These are phyloP conservation scores for Lyophyllum semitale DNA, from an alignment of 768 basidiomycete genomes.

Conservation along the genomic window DNA sequence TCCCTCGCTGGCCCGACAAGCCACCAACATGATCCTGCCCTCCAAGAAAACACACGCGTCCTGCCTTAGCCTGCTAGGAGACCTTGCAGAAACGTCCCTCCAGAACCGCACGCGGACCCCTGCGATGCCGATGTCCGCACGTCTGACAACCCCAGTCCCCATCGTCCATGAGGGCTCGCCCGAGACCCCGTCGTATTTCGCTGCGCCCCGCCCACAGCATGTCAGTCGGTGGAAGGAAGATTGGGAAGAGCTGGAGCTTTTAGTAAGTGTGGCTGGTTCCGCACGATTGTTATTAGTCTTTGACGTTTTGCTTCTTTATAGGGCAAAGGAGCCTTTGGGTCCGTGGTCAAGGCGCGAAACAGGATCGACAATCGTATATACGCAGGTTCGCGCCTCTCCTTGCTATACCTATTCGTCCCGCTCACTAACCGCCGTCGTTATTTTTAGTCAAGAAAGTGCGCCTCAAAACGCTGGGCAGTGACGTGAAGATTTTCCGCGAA, in stretches of 20 bases:
- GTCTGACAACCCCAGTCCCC: constrained; percentile 54
- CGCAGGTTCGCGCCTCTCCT: constrained; percentile 55
- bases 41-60: constrained; percentile 59
- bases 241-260: constrained; percentile 88
- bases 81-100: constrained; percentile 47
- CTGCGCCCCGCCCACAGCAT: constrained; percentile 43
- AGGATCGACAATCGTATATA: constrained; percentile 86
- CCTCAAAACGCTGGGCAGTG: constrained; percentile 74
- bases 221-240: constrained; percentile 89
- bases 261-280: constrained; percentile 44
- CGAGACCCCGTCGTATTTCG: constrained; percentile 68
- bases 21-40: constrained; percentile 60
- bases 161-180: constrained; percentile 52
- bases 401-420: neutral
- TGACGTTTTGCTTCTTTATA: constrained; percentile 24
- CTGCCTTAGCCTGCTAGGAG: constrained; percentile 58
- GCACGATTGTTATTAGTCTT: neutral
- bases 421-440: neutral
- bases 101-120: constrained; percentile 28
- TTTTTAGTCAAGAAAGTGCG: constrained; percentile 84
- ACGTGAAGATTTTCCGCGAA: constrained; percentile 87
- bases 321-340: constrained; percentile 91
- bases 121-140: constrained; percentile 31
- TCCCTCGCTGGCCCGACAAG: constrained; percentile 49
- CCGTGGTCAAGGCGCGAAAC: constrained; percentile 93